Percentiles rank a stretch among this genome's conserved stretches.
phyloP scores from a whole-genome alignment of 2,329 filamentous ascomycete genomes.

The Neofusicoccum sp. region DNA sequence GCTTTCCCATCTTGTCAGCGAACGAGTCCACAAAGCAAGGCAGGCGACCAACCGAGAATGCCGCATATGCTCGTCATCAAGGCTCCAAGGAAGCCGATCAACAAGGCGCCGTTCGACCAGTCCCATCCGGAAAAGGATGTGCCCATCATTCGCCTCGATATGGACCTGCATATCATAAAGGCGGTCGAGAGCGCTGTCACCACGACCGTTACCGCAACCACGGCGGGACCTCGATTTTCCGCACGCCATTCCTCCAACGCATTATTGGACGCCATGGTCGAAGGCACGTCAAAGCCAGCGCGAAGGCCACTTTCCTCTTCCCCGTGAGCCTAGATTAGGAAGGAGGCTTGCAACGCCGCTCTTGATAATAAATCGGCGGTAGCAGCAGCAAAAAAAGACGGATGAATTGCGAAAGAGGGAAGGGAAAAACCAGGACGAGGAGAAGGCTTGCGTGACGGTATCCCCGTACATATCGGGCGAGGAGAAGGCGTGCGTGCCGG shows the following conservation, averaged over 20 bases:
- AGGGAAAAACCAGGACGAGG: neutral
- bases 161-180: neutral
- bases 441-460: neutral
- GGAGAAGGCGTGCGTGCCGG: neutral
- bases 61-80: neutral
- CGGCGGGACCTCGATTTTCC: neutral
- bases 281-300: neutral
- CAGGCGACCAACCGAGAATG: neutral
- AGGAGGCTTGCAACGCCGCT: neutral
- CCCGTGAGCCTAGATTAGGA: neutral
- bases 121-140: constrained; percentile 1
- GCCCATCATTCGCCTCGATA: constrained; percentile 9
- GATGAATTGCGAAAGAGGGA: neutral
- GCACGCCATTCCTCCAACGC: neutral
- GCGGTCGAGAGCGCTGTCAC: constrained; percentile 2
- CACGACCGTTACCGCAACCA: neutral
- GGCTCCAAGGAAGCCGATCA: neutral
- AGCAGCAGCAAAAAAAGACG: no score
- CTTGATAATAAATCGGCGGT: neutral
- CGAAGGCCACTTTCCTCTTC: no score
- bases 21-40: neutral
- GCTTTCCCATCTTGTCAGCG: neutral
- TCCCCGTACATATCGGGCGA: neutral
- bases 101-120: neutral
- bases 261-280: neutral